Evolutionary conservation across 2,329 filamentous ascomycete species (phyloP).

Genomic region (Penicillium oxalicum): DNA sequence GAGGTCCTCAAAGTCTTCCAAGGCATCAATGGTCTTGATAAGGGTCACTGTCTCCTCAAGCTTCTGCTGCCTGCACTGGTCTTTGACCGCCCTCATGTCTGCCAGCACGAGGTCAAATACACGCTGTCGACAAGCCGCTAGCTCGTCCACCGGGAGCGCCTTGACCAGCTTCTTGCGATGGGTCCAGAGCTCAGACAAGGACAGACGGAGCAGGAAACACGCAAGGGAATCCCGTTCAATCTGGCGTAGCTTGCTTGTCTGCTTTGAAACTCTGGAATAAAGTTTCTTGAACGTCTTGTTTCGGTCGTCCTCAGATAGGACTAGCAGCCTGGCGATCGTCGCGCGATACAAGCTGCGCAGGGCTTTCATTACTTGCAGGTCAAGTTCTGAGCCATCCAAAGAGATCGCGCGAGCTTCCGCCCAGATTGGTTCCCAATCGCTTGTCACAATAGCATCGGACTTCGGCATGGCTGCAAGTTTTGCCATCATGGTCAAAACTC

Average conservation of each 20-base stretch:
- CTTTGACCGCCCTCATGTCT: constrained; percentile 32
- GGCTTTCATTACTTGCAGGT: constrained; percentile 33
- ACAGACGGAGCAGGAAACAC: constrained; percentile 32
- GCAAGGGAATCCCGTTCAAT: constrained; percentile 32
- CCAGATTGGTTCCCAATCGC: constrained; percentile 34
- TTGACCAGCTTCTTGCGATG: constrained; percentile 27
- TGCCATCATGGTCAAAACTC: constrained; percentile 36
- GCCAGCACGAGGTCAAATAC: constrained; percentile 30
- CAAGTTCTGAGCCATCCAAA: constrained; percentile 26
- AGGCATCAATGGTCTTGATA: constrained; percentile 33
- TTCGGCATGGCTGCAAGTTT: constrained; percentile 37
- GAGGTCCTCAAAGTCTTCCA: constrained; percentile 38
- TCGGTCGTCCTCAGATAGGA: constrained; percentile 31
- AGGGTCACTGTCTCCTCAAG: constrained; percentile 30
- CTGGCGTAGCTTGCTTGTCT: constrained; percentile 26
- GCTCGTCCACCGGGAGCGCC: constrained; percentile 25
- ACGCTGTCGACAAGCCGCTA: constrained; percentile 29
- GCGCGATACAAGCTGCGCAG: constrained; percentile 34
- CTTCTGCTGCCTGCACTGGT: constrained; percentile 31
- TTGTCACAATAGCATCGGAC: constrained; percentile 31
- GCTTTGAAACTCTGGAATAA: constrained; percentile 26
- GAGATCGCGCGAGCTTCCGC: constrained; percentile 31
- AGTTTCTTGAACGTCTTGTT: constrained; percentile 31
- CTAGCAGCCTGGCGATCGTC: constrained; percentile 31
- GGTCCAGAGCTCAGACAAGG: constrained; percentile 30